Conservation (phyloP, 768 basidiomycete species). For the Agrocybe chaxingu region DNA sequence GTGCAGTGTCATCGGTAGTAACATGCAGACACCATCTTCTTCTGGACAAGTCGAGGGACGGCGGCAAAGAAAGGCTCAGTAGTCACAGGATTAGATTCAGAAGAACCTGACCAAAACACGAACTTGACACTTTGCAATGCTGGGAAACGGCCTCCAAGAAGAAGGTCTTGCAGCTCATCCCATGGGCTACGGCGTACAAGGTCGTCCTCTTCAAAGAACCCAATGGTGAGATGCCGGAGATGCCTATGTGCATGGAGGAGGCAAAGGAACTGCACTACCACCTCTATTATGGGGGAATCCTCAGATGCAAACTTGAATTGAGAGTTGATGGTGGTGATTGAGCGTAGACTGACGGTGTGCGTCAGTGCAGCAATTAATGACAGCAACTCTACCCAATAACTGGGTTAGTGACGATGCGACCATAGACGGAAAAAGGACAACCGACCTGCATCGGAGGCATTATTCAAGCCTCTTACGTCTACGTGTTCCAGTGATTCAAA, state of each 20-base stretch:
- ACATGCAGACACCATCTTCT: not conserved
- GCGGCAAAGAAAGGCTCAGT: not conserved
- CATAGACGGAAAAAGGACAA: not conserved
- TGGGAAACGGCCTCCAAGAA: not conserved
- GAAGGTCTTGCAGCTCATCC: constrained; percentile 1
- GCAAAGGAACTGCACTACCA: not conserved
- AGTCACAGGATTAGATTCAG: not conserved
- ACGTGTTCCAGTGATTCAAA: not conserved
- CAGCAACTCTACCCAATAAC: not conserved
- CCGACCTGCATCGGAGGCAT: not conserved
- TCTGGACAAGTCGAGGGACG: not conserved
- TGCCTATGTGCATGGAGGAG: not conserved
- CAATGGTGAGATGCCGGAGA: not conserved
- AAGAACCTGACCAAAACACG: not conserved
- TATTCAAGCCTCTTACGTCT: not conserved
- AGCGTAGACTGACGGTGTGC: not conserved
- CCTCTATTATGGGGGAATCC: not conserved
- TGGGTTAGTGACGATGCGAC: not conserved
- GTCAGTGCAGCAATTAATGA: not conserved
- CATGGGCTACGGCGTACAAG: not conserved
- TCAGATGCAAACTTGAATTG: too few relatives aligned
- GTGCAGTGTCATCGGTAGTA: not conserved
- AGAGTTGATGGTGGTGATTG: not conserved
- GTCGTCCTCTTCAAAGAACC: not conserved
- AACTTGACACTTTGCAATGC: not conserved